Base-by-base conservation (phyloP, 306 rosid species). In the Adenanthera pavonina region DNA sequence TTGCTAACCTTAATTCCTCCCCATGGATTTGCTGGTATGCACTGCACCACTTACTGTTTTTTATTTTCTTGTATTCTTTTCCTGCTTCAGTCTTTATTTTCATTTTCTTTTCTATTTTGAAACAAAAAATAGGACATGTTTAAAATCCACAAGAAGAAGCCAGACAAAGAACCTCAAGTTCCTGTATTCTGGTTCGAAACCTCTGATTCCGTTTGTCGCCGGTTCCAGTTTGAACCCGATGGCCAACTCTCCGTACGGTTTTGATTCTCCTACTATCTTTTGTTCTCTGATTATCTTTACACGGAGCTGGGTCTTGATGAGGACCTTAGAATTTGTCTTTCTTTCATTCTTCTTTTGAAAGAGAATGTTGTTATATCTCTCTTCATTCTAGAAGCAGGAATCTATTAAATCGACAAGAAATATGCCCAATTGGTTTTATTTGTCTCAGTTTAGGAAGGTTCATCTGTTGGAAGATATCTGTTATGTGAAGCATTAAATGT, bases 131-230 rank as follows among this genome's bases (percentile, higher is more conserved):
- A 92, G 95, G 89, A 85, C 72, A 90, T 84, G 88, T 56, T 92
- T 54, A 89, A 76, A 78, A 53, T 82, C 85, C 80, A 19, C 70
- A 88, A 72, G 88, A 89, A 85, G 67, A 89, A 86, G 48, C 53
- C 88, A 2, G 88, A 76, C 49, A 81, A 88, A 53, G 80, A 80
- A 12, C 83, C 81, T 7, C 83, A 81, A 72, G 64, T 19, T 49
- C 91, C 93, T 7, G 79, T 81, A 25, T 81, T 62, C 77, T 94
- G 95, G 95, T 80, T 87, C 72, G 98, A 94, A 89, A 86, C 89
- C 60, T 88, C 95, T 52, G 91, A 69, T 33, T 85, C 92, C 48
- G 85, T 90, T 78, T 89, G 86, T 7, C 89, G 84, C 82, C 92
- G 89, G 75, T 92, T 74, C 88, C 85, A 85, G 59, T 94, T 94